phyloP scores from a whole-genome alignment of 805 yeast species.

The Candida saitoana region DNA sequence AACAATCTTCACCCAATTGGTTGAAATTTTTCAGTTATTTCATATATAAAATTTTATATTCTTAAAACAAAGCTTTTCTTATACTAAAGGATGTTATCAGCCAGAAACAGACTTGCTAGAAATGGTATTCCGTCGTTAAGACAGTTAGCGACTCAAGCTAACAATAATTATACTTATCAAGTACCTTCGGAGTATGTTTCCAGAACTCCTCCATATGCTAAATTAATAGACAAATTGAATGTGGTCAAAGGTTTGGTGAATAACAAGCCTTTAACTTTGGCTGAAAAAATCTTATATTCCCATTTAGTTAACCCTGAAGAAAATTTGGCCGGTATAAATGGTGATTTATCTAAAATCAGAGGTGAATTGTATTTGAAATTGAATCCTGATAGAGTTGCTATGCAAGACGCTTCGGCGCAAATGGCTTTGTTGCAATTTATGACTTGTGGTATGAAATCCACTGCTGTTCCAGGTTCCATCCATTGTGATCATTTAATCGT shows the following conservation, averaged over 20 bases:
- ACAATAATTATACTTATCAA: conserved; percentile 23
- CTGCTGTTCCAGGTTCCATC: conserved; percentile 91
- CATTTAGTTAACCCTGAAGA: conserved; percentile 89
- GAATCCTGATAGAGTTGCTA: conserved; percentile 96
- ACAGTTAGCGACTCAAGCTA: conserved; percentile 21
- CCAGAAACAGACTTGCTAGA: conserved; percentile 5
- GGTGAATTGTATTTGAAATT: conserved; percentile 89
- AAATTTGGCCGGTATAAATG: conserved; percentile 49
- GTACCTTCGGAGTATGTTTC: conserved; percentile 61
- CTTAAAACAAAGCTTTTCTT: too few species aligned
- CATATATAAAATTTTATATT: too few species aligned
- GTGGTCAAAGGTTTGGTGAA: conserved; percentile 55
- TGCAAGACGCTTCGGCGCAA: conserved; percentile 99
- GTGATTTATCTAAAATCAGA: conserved; percentile 55
- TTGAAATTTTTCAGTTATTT: conserved; percentile 1
- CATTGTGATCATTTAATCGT: conserved; percentile 98
- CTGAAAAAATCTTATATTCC: conserved; percentile 91
- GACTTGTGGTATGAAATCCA: conserved; percentile 87
- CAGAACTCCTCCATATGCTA: conserved; percentile 85
- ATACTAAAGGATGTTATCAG: conserved; percentile 8
- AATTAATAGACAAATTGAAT: conserved; percentile 59
- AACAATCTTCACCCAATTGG: background rate
- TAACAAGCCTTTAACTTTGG: conserved; percentile 78
- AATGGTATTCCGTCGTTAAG: conserved; percentile 3
- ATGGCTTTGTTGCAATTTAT: conserved; percentile 98